Evolutionary conservation across 2,329 filamentous ascomycete species (phyloP).

Genomic region (Exophiala calicioides): DNA sequence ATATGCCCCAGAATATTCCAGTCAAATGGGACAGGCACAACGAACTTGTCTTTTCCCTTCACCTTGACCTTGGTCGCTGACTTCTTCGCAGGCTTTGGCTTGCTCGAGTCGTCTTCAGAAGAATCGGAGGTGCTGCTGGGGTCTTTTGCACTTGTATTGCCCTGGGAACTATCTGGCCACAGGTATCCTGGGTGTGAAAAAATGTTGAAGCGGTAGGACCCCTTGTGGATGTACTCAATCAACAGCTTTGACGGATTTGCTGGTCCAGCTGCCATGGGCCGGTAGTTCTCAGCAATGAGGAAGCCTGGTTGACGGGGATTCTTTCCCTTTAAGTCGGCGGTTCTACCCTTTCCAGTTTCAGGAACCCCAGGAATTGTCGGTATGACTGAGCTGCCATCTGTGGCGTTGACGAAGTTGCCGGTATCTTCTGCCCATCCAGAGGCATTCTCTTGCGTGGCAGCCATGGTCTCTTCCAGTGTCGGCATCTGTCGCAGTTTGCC

Average conservation of each 20-base stretch:
- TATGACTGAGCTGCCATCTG: neutral
- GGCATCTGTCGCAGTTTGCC: neutral
- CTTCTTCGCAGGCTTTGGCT: neutral
- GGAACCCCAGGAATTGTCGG: neutral
- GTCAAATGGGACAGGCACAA: no score
- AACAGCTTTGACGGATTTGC: neutral
- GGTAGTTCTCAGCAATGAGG: neutral
- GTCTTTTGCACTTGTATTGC: neutral
- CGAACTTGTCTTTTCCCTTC: neutral
- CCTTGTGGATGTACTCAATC: conserved; percentile 8
- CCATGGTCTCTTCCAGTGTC: neutral
- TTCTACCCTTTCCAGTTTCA: neutral
- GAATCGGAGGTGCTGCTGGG: neutral
- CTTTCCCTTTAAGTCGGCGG: no score
- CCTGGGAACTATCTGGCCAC: neutral
- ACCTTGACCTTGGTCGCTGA: neutral
- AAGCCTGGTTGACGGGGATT: neutral
- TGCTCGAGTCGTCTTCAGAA: no score
- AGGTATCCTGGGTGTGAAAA: conserved; percentile 4
- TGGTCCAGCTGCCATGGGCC: neutral
- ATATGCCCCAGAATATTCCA: conserved; percentile 5
- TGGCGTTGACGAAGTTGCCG: neutral
- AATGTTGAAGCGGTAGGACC: conserved; percentile 2
- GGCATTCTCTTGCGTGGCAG: neutral
- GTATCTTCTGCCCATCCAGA: neutral